Evolutionary conservation across 106 monocot genomes (phyloP).

Genomic region (Triglochin maritima): DNA sequence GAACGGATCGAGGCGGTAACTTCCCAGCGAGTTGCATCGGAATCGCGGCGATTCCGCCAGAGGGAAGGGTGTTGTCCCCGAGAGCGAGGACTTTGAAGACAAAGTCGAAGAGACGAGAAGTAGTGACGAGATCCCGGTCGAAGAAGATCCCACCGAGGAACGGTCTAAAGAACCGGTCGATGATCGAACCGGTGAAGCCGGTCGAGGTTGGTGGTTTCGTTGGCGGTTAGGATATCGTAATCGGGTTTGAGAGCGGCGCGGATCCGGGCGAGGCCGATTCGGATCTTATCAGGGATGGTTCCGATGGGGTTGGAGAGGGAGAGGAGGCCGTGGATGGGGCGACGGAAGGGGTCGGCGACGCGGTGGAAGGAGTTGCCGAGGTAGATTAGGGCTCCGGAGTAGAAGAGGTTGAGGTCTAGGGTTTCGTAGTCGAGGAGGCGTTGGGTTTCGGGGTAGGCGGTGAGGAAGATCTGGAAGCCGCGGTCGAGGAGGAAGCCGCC

Average conservation of each 20-base stretch:
- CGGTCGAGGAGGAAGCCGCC: constrained; percentile 91
- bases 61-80: constrained; percentile 74
- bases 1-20: constrained; percentile 33
- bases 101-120: constrained; percentile 81
- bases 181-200: constrained; percentile 45
- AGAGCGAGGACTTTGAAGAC: constrained; percentile 77
- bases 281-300: constrained; percentile 58
- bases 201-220: constrained; percentile 32
- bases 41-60: constrained; percentile 61
- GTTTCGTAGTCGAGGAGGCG: constrained; percentile 55
- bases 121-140: constrained; percentile 58
- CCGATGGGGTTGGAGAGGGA: constrained; percentile 66
- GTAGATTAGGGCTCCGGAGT: constrained; percentile 77
- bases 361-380: constrained; percentile 43
- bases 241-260: constrained; percentile 20
- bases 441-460: constrained; percentile 66
- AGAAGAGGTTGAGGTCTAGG: constrained; percentile 53
- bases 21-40: constrained; percentile 50
- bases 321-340: constrained; percentile 42
- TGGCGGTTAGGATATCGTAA: constrained; percentile 28
- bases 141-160: constrained; percentile 96
- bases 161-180: constrained; percentile 81
- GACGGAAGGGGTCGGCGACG: constrained; percentile 68
- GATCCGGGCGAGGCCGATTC: constrained; percentile 51
- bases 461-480: constrained; percentile 97